Base-by-base conservation (phyloP, 2,329 filamentous ascomycete genomes). In the Bipolaris zeicola region DNA sequence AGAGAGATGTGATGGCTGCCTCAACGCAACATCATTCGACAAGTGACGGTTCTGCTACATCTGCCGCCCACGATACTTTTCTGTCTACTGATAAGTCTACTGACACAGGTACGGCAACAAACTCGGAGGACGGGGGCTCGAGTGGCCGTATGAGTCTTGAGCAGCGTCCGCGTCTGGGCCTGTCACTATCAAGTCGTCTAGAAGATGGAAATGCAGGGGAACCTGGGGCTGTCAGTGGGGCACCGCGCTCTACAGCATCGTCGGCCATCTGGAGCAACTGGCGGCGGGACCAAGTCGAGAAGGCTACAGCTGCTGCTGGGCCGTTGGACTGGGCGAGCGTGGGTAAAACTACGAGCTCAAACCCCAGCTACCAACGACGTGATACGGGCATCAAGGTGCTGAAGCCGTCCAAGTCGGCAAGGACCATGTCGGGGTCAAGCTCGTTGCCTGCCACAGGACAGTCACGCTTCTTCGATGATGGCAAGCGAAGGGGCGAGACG, bases 331-430 rank as follows among this genome's bases (percentile, higher is more conserved):
- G 80, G 67, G 78, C 79, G n/a, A 83, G 81, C 54, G 85, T 86
- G 59, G 80, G 77, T 62, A 82, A 82, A 51, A 75, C 85, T 63
- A 68, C 79, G 13, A 88, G 86, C 65, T 74, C 77, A 22, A 87
- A 87, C 22, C 53, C 64, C n/a, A 60, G 87, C 24, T 91, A 92
- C 70, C 89, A 91, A 71, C 88, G 65, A 81, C 88, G 62, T 77
- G 86, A 70, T 81, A 85, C 89, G 47, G 88, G 87, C 48, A 98
- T 98, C 89, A 98, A 96, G 79, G 89, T 97, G 1, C 81, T 98
- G 50, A 92, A 92, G 69, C 88, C 94, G 1, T 84, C 83, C 53
- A 95, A 92, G 73, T 82, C 87, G 5, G 77, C 79, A 24, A 84
- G 88, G 13, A 77, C 78, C 1, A 62, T 78, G 3, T 81, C 81